phyloP scores from a whole-genome alignment of 2,329 filamentous ascomycete genomes.

The Sporothrix mexicana region DNA sequence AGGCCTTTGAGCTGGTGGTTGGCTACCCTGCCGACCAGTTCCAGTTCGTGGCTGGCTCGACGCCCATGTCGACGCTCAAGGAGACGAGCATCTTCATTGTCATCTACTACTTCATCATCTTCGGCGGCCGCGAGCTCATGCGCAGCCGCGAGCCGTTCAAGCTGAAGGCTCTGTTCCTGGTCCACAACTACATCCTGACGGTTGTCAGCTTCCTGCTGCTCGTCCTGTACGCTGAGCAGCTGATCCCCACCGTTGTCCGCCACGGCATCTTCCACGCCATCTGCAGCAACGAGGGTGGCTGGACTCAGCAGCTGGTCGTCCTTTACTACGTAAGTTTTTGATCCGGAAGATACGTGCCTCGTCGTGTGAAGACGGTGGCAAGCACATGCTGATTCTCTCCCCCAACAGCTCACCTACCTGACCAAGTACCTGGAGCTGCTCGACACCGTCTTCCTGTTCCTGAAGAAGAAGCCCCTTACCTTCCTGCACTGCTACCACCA shows the following conservation, averaged over 20 bases:
- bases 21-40: conserved; percentile 90
- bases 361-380: background rate
- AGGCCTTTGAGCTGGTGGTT: conserved; percentile 74
- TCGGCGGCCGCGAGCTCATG: conserved; percentile 92
- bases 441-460: conserved; percentile 94
- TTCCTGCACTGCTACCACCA: conserved; percentile 99
- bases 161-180: conserved; percentile 86
- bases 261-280: conserved; percentile 89
- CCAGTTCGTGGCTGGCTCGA: conserved; percentile 78
- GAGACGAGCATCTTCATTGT: conserved; percentile 80
- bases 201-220: conserved; percentile 80
- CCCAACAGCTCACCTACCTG: conserved; percentile 84
- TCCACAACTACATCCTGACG: conserved; percentile 96
- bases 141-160: conserved; percentile 83
- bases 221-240: conserved; percentile 86
- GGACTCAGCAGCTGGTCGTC: conserved; percentile 90
- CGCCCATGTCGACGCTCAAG: conserved; percentile 87
- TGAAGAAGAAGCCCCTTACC: conserved; percentile 99
- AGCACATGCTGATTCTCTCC: conserved; percentile 47
- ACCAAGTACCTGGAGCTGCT: conserved; percentile 97
- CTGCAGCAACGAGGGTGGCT: conserved; percentile 80
- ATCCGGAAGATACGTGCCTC: background rate
- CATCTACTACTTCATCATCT: conserved; percentile 91
- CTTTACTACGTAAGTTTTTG: conserved; percentile 85
- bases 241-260: conserved; percentile 80